Percentiles rank a stretch among this genome's conserved stretches.
These are phyloP conservation scores for Boletus tylopilopsis DNA, from an alignment of 768 basidiomycete genomes.

Conservation along the genomic window DNA sequence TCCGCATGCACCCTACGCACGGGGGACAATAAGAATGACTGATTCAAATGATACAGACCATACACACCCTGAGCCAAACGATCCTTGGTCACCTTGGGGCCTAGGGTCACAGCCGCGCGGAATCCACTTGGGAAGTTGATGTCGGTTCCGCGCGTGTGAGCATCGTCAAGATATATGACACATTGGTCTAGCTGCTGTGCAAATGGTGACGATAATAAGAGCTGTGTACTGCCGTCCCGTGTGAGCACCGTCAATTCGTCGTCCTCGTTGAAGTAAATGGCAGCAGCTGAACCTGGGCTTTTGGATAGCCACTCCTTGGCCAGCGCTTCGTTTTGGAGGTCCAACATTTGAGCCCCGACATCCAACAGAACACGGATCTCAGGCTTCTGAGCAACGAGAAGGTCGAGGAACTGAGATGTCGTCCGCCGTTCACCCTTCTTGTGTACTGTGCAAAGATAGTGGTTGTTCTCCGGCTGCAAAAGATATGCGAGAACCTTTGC, in stretches of 20 bases:
- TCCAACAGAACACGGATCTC: conserved; percentile 48
- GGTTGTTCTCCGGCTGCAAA: conserved; percentile 21
- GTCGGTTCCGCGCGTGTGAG: conserved; percentile 18
- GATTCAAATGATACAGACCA: background rate
- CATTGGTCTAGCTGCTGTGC: conserved; percentile 33
- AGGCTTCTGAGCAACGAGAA: conserved; percentile 34
- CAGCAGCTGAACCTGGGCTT: conserved; percentile 18
- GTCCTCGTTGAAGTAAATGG: conserved; percentile 31
- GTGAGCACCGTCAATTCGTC: conserved; percentile 34
- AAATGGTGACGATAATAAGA: conserved; percentile 32
- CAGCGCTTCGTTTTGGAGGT: conserved; percentile 42
- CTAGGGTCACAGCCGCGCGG: conserved; percentile 15
- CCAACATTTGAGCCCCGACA: conserved; percentile 56
- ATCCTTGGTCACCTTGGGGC: conserved; percentile 15
- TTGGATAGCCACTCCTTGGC: conserved; percentile 38
- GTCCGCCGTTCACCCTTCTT: conserved; percentile 14
- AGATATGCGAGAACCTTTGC: conserved; percentile 36
- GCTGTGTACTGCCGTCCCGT: conserved; percentile 27
- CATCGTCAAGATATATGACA: conserved; percentile 16
- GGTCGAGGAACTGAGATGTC: conserved; percentile 20
- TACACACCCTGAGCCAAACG: conserved; percentile 15
- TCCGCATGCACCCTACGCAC: conserved; percentile 50
- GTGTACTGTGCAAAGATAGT: conserved; percentile 14
- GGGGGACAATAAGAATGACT: background rate
- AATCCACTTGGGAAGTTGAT: conserved; percentile 15